phyloP scores from a whole-genome alignment of 768 basidiomycete genomes.

The Nevesoporus exiguus region DNA sequence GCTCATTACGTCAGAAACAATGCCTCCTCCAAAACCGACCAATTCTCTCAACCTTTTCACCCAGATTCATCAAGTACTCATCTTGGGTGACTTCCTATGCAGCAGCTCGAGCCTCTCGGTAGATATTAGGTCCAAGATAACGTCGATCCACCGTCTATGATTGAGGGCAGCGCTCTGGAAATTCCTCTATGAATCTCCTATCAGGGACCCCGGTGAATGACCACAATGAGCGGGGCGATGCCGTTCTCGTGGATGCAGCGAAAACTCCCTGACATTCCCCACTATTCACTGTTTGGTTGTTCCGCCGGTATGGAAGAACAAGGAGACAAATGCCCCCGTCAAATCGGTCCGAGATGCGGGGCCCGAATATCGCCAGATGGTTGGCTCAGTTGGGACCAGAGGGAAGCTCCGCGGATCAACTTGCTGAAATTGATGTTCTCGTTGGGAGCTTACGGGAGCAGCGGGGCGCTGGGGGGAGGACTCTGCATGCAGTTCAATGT shows the following conservation, averaged over 20 bases:
- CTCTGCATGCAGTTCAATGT: conserved; percentile 9
- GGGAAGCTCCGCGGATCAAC: too few relatives aligned
- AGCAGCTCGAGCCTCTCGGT: conserved; percentile 2
- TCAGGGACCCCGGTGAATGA: conserved; percentile 10
- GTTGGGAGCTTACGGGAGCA: background rate
- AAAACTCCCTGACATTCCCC: conserved; percentile 16
- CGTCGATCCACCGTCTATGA: conserved; percentile 4
- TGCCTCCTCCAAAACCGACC: background rate
- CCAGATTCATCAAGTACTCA: conserved; percentile 15
- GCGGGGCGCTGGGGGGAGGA: conserved; percentile 1
- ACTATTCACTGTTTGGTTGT: conserved; percentile 4
- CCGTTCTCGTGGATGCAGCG: conserved; percentile 9
- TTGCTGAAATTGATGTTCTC: conserved; percentile 15
- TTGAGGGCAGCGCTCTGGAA: conserved; percentile 9
- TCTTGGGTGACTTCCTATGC: conserved; percentile 11
- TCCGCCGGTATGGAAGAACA: conserved; percentile 14
- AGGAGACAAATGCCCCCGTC: conserved; percentile 13
- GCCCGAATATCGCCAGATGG: background rate
- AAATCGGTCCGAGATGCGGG: background rate
- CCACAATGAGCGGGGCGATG: conserved; percentile 18
- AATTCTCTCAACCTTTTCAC: conserved; percentile 12
- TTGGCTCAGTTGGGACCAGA: background rate
- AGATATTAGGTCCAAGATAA: conserved; percentile 11
- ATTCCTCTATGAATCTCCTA: conserved; percentile 8
- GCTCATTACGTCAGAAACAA: background rate